These are phyloP conservation scores for Penicillium sp. DNA, from an alignment of 2,329 filamentous ascomycete genomes.

Conservation along the genomic window DNA sequence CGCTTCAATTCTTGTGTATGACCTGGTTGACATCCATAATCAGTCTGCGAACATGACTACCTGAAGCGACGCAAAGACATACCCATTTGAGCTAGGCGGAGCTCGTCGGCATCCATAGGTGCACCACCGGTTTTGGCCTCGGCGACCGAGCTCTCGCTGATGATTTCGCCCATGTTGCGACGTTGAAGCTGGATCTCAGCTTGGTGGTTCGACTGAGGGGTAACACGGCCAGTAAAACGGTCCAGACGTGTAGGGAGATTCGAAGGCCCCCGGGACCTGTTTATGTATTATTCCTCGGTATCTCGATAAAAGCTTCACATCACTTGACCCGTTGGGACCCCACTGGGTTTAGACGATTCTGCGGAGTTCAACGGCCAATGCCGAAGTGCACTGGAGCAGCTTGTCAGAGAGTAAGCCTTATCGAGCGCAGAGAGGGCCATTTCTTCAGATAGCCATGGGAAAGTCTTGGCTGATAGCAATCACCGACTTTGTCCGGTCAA, in stretches of 20 bases:
- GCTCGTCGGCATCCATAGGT: constrained; percentile 40
- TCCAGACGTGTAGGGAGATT: neutral
- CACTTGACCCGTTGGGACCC: neutral
- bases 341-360: neutral
- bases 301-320: neutral
- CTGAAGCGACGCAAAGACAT: neutral
- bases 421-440: neutral
- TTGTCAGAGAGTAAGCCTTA: neutral
- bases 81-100: constrained; percentile 42
- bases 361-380: constrained; percentile 1
- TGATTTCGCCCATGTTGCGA: neutral
- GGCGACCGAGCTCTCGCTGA: neutral
- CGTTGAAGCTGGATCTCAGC: neutral
- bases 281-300: neutral
- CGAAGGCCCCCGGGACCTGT: neutral
- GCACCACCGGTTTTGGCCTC: neutral
- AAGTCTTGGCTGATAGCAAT: neutral
- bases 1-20: constrained; percentile 6
- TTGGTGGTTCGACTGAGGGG: neutral
- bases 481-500: constrained; percentile 1
- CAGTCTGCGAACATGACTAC: neutral
- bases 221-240: neutral
- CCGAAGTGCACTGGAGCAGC: neutral
- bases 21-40: neutral
- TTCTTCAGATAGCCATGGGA: neutral